phyloP scores from a whole-genome alignment of 2,329 filamentous ascomycete genomes.

The Pseudogymnoascus sp. region DNA sequence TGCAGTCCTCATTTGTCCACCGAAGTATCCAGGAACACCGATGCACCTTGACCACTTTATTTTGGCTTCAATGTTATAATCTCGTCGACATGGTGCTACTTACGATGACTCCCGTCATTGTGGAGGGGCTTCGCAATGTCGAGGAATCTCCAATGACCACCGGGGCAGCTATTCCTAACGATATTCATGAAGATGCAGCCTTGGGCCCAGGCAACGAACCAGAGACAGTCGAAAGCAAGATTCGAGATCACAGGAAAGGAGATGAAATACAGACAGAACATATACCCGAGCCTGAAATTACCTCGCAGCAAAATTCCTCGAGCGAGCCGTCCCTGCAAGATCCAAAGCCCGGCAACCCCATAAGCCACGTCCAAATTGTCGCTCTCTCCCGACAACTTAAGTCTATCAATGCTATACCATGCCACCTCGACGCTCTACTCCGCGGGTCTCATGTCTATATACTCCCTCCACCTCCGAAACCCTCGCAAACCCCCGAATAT shows the following conservation, averaged over 20 bases:
- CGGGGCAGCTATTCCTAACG: neutral
- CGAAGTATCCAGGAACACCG: neutral
- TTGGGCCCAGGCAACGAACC: conserved; percentile 10
- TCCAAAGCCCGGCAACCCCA: conserved; percentile 51
- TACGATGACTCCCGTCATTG: conserved; percentile 64
- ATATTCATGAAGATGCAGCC: conserved; percentile 11
- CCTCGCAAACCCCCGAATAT: conserved; percentile 67
- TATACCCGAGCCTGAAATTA: neutral
- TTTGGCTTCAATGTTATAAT: neutral
- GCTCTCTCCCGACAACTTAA: conserved; percentile 50
- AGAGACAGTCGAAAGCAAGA: neutral
- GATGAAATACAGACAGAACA: neutral
- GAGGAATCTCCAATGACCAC: conserved; percentile 17
- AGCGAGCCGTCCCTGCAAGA: conserved; percentile 41
- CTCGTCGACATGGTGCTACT: conserved; percentile 60
- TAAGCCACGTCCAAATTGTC: conserved; percentile 64
- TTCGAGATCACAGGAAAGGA: neutral
- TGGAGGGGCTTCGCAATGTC: conserved; percentile 49
- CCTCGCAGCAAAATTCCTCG: neutral
- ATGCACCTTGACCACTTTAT: neutral
- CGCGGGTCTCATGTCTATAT: conserved; percentile 65
- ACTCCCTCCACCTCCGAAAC: conserved; percentile 73
- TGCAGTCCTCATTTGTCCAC: neutral
- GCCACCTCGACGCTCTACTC: conserved; percentile 63
- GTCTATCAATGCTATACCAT: conserved; percentile 27